Percentiles rank a stretch among this genome's conserved stretches.
phyloP scores from a whole-genome alignment of 2,329 filamentous ascomycete genomes.

The Lachnum nothofagi region DNA sequence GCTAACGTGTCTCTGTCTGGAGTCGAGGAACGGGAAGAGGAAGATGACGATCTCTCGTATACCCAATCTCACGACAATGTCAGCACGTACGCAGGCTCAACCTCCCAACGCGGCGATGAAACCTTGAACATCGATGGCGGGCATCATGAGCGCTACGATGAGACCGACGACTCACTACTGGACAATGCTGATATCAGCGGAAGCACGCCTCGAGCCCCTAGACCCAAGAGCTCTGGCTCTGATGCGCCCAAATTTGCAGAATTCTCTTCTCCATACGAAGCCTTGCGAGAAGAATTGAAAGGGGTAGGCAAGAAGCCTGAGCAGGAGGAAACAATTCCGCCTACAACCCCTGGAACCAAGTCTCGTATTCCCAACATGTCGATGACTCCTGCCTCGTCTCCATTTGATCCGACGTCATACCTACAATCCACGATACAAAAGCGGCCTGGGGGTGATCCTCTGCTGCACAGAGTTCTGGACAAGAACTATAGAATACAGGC shows the following conservation, averaged over 20 bases:
- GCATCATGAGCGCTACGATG: constrained; percentile 30
- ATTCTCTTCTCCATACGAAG: constrained; percentile 73
- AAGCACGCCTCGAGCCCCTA: constrained; percentile 61
- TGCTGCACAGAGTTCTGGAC: constrained; percentile 87
- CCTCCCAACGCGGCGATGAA: constrained; percentile 36
- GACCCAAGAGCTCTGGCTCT: constrained; percentile 42
- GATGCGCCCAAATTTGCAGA: constrained; percentile 52
- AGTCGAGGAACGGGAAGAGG: constrained; percentile 74
- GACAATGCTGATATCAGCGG: constrained; percentile 58
- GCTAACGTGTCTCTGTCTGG: constrained; percentile 94
- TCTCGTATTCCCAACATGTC: constrained; percentile 57
- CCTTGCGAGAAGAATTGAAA: constrained; percentile 62
- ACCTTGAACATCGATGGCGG: constrained; percentile 21
- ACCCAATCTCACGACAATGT: constrained; percentile 30
- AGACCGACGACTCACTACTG: constrained; percentile 60
- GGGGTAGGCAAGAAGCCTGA: constrained; percentile 35
- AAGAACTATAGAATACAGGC: constrained; percentile 93
- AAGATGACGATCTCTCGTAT: constrained; percentile 46
- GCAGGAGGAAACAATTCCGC: constrained; percentile 37
- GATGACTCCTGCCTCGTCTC: constrained; percentile 55
- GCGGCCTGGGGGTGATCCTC: constrained; percentile 57
- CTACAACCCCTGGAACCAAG: constrained; percentile 31
- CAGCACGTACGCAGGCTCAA: constrained; percentile 36
- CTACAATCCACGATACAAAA: constrained; percentile 35
- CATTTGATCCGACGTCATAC: constrained; percentile 47